Base-by-base conservation (phyloP, 768 basidiomycete genomes). In the Mycena olivaceomarginata region DNA sequence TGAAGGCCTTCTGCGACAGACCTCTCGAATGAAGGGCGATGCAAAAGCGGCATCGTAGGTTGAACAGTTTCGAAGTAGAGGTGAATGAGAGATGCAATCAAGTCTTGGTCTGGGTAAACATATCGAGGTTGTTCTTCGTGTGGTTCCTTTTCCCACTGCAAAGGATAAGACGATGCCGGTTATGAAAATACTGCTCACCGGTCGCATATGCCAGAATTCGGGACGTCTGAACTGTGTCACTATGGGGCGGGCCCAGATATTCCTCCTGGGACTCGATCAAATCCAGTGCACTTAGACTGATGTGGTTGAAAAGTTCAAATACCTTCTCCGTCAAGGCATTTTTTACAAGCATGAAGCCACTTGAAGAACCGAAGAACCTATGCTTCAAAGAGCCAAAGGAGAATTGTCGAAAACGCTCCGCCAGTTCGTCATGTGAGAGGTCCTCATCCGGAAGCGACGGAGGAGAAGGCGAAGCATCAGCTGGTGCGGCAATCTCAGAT, bases 1-100 rank as follows among this genome's bases (percentile, higher is more conserved):
- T 95, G 92, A 10, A 90, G 81, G 0, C 88, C 88, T 7, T 89
- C 84, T 1, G 79, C 79, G 16, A 94, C 79, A 43, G 89, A 87
- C n/a, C 85, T 85, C 72, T 92, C 87, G 77, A 96, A 96, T 13
- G 90, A 90, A 0, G 93, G 92, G 0, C 90, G 89, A 80, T 96
- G 96, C 5, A 97, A 84, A 7, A 96, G 83, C 0, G 95, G 95
- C 4, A 89, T n/a, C 7, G 62, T 77, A 18, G 84, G 72, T 73
- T 95, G 93, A 67, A 89, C 73, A 53, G 88, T 80, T 0, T 81
- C 81, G 80, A 96, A 97, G 81, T 92, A 96, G 6, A 91, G 83
- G 18, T 89, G 84, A 63, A 95, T 84, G 39, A 97, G 86, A 2
- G 78, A 72, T 15, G 80, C 78, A 16, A 91, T 84, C 13, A 97